These are phyloP conservation scores for Calonectria multiphialidica DNA, from an alignment of 2,329 filamentous ascomycete genomes.

Conservation along the genomic window DNA sequence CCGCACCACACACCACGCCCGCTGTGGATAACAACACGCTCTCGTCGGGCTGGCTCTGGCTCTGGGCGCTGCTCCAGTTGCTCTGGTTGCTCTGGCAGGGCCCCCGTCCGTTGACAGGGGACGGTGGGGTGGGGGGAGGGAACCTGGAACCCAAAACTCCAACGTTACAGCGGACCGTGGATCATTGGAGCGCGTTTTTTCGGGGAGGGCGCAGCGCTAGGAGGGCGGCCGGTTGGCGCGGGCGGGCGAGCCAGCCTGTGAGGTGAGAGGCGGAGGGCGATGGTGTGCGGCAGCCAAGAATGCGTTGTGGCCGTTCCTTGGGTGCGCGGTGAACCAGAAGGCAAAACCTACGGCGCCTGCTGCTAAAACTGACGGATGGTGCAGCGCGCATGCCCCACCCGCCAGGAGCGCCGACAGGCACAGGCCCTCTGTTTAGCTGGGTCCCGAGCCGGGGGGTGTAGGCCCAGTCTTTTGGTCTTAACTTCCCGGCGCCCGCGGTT, in stretches of 20 bases:
- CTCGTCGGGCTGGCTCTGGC: too few species aligned
- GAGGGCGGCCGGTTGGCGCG: background rate
- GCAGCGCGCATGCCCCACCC: background rate
- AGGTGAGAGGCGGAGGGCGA: too few species aligned
- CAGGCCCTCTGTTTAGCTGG: background rate
- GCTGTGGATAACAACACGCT: too few species aligned
- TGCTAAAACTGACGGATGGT: background rate
- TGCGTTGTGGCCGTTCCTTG: background rate
- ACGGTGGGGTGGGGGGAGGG: background rate
- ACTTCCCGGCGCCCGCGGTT: conserved; percentile 1
- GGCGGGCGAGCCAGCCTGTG: background rate
- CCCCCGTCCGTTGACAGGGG: background rate
- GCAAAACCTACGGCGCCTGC: background rate
- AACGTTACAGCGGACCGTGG: conserved; percentile 18
- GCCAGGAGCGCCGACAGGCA: background rate
- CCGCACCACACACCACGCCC: too few species aligned
- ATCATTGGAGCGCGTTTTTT: conserved; percentile 10
- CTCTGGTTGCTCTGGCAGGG: conserved; percentile 11
- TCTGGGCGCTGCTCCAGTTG: too few species aligned
- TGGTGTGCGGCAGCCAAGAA: background rate
- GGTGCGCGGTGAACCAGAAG: background rate
- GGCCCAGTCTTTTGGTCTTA: background rate
- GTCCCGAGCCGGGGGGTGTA: background rate
- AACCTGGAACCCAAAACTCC: conserved; percentile 4
- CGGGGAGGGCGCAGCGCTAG: conserved; percentile 13